phyloP scores from a whole-genome alignment of 805 yeast genomes.

The Candida anglica region DNA sequence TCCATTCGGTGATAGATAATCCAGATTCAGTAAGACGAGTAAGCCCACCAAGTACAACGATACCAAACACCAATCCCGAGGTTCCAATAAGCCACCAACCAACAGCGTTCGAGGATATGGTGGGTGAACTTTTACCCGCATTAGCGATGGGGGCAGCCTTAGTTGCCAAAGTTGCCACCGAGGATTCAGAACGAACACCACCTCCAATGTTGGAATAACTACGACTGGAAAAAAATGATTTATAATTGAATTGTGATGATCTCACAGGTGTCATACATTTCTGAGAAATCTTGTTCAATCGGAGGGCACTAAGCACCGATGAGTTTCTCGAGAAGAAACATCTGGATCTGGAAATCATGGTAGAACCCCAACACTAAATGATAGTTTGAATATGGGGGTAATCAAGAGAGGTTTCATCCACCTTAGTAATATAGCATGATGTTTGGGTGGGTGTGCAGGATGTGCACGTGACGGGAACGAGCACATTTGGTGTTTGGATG shows the following conservation, averaged over 20 bases:
- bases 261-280: not conserved
- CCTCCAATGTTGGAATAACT: too few species aligned
- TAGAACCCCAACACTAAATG: too few species aligned
- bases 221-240: too few species aligned
- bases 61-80: constrained; percentile 87
- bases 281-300: constrained; percentile 10
- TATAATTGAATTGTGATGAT: too few species aligned
- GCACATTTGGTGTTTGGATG: too few species aligned
- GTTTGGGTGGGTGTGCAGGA: too few species aligned
- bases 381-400: too few species aligned
- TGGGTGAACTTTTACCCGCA: not conserved
- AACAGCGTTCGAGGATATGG: constrained; percentile 35
- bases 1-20: constrained; percentile 95
- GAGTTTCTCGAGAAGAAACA: constrained; percentile 58
- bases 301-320: constrained; percentile 35
- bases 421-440: too few species aligned
- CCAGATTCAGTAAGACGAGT: constrained; percentile 96
- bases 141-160: constrained; percentile 1
- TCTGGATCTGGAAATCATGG: constrained; percentile 12
- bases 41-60: constrained; percentile 93
- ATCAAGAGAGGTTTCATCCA: too few species aligned
- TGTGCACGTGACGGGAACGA: too few species aligned
- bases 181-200: too few species aligned
- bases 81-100: constrained; percentile 89
- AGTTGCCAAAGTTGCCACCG: constrained; percentile 1